Evolutionary conservation across 2,329 filamentous ascomycete genomes (phyloP), one percentile per base, ranked within the genome.

Genomic region (Penicillium psychrosexuale): DNA sequence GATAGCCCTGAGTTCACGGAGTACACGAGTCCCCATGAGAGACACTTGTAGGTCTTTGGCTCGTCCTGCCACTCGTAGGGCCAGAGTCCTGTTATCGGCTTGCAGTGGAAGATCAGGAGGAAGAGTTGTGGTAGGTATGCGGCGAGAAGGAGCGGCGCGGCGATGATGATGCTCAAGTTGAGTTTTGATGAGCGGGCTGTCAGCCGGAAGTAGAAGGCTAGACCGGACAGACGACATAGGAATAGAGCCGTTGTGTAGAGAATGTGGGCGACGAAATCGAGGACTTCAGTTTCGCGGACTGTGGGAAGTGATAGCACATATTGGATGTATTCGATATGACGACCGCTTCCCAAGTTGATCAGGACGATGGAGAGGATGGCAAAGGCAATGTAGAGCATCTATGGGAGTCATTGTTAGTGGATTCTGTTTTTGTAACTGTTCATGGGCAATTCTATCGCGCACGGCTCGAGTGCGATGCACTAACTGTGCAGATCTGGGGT

Each of bases 1-100:
- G 79, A 82, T 3, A 82, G 66, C 0, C 69, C 72, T 11, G 78
- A 81, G 61, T 81, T 82, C 19, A 79, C 76, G 9, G 76, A 75
- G 58, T 82, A 82, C 1, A 82, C 78, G 3, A 79, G 53, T 0
- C 79, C 80, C 80, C 80, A 82, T 15, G 74, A 67, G 36, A 82
- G 55, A 57, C 80, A 82, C 0, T 62, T 71, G 57, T 79, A 82
- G 3, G 71, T 56, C 1, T 65, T 66, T 9, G 61, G 68, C 9
- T 72, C 72, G 0, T 68, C 61, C 59, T 82, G 78, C 71, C 75
- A 82, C 1, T 66, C 71, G 50, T 82, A 82, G 0, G 80, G 80
- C 80, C 80, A 82, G 2, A 78, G 65, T 0, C 72, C 78, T 0
- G 80, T 82, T 0, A 82, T 77, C 0, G 80, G 80, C 1, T 61